phyloP scores from a whole-genome alignment of 1,284 basidiomycete species.

The Coniferiporia weirii region DNA sequence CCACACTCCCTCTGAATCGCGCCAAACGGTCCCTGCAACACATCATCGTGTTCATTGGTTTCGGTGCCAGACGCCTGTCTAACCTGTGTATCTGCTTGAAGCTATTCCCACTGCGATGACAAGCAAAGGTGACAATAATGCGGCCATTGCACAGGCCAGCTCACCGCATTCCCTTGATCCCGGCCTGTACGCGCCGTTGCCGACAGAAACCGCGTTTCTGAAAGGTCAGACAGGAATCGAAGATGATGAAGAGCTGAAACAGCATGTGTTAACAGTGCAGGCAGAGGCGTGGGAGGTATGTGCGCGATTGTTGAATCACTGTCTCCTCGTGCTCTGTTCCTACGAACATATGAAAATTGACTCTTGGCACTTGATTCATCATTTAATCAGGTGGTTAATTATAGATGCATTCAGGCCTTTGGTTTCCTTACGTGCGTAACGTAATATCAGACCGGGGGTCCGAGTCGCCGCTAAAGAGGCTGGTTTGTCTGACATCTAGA shows the following conservation, averaged over 20 bases:
- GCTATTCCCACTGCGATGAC: neutral
- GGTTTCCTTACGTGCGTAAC: slow-evolving; percentile 18
- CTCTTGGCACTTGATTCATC: neutral
- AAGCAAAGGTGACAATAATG: neutral
- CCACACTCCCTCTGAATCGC: no score
- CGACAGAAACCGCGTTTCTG: slow-evolving; percentile 34
- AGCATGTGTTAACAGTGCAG: slow-evolving; percentile 39
- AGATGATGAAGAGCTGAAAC: slow-evolving; percentile 35
- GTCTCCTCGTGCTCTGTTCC: neutral
- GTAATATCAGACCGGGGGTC: neutral
- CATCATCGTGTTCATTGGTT: no score
- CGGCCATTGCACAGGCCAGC: neutral
- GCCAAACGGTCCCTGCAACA: no score
- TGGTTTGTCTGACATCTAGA: slow-evolving; percentile 24
- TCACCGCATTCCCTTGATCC: slow-evolving; percentile 3
- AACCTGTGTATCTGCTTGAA: neutral
- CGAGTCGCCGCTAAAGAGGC: no score
- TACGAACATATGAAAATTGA: slow-evolving; percentile 16
- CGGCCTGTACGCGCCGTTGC: slow-evolving; percentile 11
- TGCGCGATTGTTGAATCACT: neutral
- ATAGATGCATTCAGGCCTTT: slow-evolving; percentile 19
- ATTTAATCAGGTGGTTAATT: slow-evolving; percentile 16
- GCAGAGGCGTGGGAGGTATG: slow-evolving; percentile 14
- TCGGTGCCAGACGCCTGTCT: neutral
- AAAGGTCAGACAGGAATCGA: slow-evolving; percentile 37